phyloP scores from a whole-genome alignment of 306 rosid genomes.

The Oemleria cerasiformis region DNA sequence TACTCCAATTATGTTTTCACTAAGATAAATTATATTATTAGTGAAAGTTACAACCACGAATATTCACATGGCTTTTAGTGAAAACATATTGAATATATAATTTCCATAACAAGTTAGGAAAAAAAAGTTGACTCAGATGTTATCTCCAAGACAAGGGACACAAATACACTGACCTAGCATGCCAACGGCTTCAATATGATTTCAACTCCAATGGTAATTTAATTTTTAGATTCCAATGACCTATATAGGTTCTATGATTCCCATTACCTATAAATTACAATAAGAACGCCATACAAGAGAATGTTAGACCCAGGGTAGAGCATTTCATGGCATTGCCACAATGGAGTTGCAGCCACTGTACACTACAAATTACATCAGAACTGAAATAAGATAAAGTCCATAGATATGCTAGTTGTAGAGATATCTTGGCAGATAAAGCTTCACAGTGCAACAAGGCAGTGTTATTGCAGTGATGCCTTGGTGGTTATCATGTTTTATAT shows the following conservation, averaged over 20 bases:
- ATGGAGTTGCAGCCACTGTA: neutral
- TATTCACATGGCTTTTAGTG: neutral
- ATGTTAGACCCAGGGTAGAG: neutral
- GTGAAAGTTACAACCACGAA: neutral
- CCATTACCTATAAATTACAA: neutral
- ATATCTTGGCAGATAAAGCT: neutral
- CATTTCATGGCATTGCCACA: neutral
- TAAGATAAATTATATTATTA: slow-evolving; percentile 11
- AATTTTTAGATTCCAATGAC: neutral
- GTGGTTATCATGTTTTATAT: too few species aligned
- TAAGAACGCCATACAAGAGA: neutral
- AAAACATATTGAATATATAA: neutral
- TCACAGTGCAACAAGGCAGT: neutral
- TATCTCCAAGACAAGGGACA: neutral
- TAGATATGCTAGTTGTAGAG: neutral
- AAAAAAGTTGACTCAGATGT: neutral
- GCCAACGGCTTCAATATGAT: neutral
- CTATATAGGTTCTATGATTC: neutral
- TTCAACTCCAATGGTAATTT: neutral
- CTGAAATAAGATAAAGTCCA: neutral
- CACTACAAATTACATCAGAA: neutral
- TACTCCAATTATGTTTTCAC: neutral
- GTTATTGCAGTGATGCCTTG: too few species aligned
- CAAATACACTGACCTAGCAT: neutral
- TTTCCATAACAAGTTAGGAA: neutral